phyloP scores from a whole-genome alignment of 805 yeast genomes.

The Komagataella populi region DNA sequence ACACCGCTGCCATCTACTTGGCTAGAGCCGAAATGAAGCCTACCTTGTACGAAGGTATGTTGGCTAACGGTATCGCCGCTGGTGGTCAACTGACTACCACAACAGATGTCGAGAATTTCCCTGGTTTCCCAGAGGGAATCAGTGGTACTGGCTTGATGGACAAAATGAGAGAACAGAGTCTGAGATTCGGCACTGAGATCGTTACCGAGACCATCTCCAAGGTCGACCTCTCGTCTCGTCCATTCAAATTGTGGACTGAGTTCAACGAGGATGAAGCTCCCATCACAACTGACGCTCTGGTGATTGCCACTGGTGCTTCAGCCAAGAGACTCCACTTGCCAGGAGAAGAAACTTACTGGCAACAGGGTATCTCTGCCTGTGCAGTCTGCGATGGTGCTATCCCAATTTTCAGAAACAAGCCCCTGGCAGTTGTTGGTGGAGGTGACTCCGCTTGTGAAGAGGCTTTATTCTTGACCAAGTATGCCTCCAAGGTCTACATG shows the following conservation, averaged over 20 bases:
- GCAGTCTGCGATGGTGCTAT: slow-evolving; percentile 99
- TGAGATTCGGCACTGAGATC: slow-evolving; percentile 81
- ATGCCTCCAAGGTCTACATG: slow-evolving; percentile 90
- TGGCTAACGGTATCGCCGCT: slow-evolving; percentile 96
- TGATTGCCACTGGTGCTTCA: slow-evolving; percentile 95
- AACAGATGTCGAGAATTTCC: slow-evolving; percentile 97
- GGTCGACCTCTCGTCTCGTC: slow-evolving; percentile 76
- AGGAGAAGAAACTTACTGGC: slow-evolving; percentile 98
- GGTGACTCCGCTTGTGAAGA: slow-evolving; percentile 99
- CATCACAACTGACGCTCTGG: slow-evolving; percentile 81
- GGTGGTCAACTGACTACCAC: slow-evolving; percentile 99
- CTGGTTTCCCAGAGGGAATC: slow-evolving; percentile 94
- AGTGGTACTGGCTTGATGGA: slow-evolving; percentile 87
- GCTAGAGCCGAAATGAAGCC: slow-evolving; percentile 96
- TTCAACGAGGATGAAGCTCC: slow-evolving; percentile 88
- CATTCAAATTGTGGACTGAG: slow-evolving; percentile 96
- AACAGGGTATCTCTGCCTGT: slow-evolving; percentile 97
- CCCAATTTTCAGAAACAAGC: slow-evolving; percentile 96
- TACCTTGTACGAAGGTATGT: slow-evolving; percentile 85
- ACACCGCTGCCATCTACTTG: slow-evolving; percentile 95
- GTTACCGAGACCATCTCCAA: slow-evolving; percentile 92
- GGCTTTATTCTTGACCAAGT: slow-evolving; percentile 91
- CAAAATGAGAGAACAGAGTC: slow-evolving; percentile 81
- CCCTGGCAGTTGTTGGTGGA: slow-evolving; percentile 96
- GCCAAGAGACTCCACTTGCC: slow-evolving; percentile 90